A percentile compares a stretch with the other conserved stretches of the same genome.
Evolutionary conservation across 306 rosid species (phyloP).

Genomic region (Benincasa hispida): DNA sequence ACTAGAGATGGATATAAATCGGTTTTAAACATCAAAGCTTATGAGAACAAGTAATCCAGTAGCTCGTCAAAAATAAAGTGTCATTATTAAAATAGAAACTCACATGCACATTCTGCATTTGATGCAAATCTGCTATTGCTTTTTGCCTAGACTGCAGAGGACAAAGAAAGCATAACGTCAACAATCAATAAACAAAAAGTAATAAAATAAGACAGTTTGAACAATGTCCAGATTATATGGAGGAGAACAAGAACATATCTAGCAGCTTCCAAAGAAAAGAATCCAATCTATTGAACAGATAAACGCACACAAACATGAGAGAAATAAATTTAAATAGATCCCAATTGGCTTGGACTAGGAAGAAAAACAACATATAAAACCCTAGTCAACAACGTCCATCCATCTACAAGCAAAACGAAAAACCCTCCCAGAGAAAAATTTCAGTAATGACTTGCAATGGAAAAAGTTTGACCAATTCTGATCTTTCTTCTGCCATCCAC

Average conservation of each 20-base stretch:
- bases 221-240: background rate
- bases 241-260: background rate
- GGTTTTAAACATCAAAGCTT: background rate
- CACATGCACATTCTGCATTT: constrained; percentile 7
- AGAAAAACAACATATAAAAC: background rate
- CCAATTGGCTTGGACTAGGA: background rate
- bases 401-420: background rate
- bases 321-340: background rate
- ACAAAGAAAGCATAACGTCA: background rate
- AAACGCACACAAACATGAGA: background rate
- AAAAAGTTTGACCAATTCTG: background rate
- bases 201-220: background rate
- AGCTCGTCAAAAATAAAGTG: background rate
- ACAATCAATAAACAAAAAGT: background rate
- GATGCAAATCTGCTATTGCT: constrained; percentile 13
- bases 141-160: constrained; percentile 15
- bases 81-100: background rate
- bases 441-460: background rate
- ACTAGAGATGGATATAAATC: background rate
- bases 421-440: background rate
- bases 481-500: background rate
- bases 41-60: background rate
- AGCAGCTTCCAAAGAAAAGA: background rate
- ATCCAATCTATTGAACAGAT: too few relatives aligned
- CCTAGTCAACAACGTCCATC: background rate